phyloP scores from a whole-genome alignment of 768 basidiomycete species.

The Pleurotus sapidus region DNA sequence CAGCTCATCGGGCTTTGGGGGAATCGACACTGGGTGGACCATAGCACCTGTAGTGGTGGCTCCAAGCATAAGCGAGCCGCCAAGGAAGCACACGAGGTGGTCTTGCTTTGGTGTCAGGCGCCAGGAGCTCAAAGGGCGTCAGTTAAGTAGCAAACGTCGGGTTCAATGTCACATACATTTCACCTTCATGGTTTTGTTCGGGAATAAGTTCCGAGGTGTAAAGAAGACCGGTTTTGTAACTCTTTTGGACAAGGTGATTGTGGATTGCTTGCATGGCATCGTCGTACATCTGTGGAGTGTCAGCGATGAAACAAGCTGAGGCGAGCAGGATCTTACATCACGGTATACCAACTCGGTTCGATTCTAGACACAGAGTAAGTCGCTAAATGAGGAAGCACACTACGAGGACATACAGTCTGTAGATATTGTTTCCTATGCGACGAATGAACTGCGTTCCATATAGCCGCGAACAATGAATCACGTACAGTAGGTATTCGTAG shows the following conservation, averaged over 20 bases:
- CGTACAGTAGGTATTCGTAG: constrained; percentile 86
- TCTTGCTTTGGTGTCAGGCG: constrained; percentile 85
- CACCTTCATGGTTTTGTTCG: constrained; percentile 35
- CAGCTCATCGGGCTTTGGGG: constrained; percentile 65
- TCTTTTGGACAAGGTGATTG: constrained; percentile 65
- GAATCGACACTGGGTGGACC: constrained; percentile 55
- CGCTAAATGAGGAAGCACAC: not conserved
- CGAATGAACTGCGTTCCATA: not conserved
- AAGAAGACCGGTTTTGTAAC: constrained; percentile 52
- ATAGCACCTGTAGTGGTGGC: constrained; percentile 66
- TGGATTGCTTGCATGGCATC: constrained; percentile 83
- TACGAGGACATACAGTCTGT: constrained; percentile 56
- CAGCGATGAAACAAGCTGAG: not conserved
- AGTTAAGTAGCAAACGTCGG: not conserved
- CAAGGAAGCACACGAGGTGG: constrained; percentile 94
- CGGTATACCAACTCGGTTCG: constrained; percentile 74
- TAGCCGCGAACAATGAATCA: not conserved
- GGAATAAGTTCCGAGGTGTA: constrained; percentile 86
- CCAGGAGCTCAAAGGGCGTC: constrained; percentile 54
- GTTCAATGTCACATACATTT: constrained; percentile 26
- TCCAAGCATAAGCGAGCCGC: constrained; percentile 88
- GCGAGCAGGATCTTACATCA: constrained; percentile 42
- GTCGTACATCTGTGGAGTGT: constrained; percentile 74
- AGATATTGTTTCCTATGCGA: constrained; percentile 69
- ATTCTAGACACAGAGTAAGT: constrained; percentile 40